phyloP scores from a whole-genome alignment of 1,139 yeast genomes.

The Candida sanyaensis region DNA sequence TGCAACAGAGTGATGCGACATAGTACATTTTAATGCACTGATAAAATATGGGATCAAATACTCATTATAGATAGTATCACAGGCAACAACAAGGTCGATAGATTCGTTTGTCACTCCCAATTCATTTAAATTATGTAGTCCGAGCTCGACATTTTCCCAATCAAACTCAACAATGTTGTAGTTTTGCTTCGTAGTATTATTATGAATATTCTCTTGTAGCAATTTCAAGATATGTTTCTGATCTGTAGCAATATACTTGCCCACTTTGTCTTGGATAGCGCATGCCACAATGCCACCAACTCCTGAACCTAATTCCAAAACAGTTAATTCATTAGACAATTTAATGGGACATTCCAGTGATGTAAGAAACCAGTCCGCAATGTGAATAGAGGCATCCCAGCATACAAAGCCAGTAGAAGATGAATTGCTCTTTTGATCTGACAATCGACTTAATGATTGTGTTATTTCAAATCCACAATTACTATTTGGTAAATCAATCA shows the following conservation, averaged over 20 bases:
- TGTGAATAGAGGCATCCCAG: slow-evolving; percentile 56
- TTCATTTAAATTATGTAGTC: slow-evolving; percentile 22
- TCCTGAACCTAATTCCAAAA: slow-evolving; percentile 71
- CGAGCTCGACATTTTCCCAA: slow-evolving; percentile 58
- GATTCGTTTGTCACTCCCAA: slow-evolving; percentile 7
- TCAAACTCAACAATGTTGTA: slow-evolving; percentile 57
- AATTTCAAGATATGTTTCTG: slow-evolving; percentile 59
- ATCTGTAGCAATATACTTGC: slow-evolving; percentile 59
- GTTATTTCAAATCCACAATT: slow-evolving; percentile 33
- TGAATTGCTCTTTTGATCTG: slow-evolving; percentile 40
- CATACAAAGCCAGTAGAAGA: slow-evolving; percentile 74
- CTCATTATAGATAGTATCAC: slow-evolving; percentile 73
- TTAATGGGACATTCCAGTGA: slow-evolving; percentile 6
- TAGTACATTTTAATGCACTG: slow-evolving; percentile 36
- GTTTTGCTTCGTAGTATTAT: slow-evolving; percentile 25
- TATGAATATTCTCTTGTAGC: slow-evolving; percentile 43
- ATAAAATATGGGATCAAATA: slow-evolving; percentile 56
- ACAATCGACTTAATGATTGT: slow-evolving; percentile 45
- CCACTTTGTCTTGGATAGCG: slow-evolving; percentile 38
- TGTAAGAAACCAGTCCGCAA: slow-evolving; percentile 51
- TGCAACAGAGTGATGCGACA: slow-evolving; percentile 32
- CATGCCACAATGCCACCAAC: slow-evolving; percentile 58
- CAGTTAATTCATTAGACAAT: slow-evolving; percentile 18
- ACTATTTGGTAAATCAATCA: slow-evolving; percentile 32
- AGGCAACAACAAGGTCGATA: slow-evolving; percentile 58